phyloP scores from a whole-genome alignment of 2,329 filamentous ascomycete genomes.

The Fusarium subglutinans region DNA sequence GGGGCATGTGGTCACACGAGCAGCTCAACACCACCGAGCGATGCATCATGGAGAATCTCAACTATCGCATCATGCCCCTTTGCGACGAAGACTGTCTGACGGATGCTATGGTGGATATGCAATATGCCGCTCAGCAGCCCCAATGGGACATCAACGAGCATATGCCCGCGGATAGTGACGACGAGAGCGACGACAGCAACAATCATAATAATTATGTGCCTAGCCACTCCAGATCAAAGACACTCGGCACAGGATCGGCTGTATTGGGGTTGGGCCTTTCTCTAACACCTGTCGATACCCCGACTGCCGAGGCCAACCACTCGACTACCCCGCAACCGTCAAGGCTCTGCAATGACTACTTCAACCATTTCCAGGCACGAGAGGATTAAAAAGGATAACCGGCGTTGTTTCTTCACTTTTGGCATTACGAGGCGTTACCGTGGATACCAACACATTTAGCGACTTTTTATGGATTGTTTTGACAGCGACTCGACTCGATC shows the following conservation, averaged over 20 bases:
- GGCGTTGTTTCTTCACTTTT: conserved; percentile 33
- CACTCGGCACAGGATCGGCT: conserved; percentile 40
- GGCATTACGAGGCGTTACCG: conserved; percentile 35
- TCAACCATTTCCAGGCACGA: conserved; percentile 37
- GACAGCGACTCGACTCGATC: conserved; percentile 34
- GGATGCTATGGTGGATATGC: conserved; percentile 71
- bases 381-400: conserved; percentile 20
- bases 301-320: conserved; percentile 23
- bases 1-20: conserved; percentile 64
- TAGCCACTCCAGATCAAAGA: conserved; percentile 50
- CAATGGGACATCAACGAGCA: conserved; percentile 42
- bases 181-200: conserved; percentile 39
- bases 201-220: conserved; percentile 40
- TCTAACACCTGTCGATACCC: conserved; percentile 41
- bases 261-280: conserved; percentile 39
- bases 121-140: conserved; percentile 59
- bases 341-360: conserved; percentile 36
- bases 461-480: conserved; percentile 27
- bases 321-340: conserved; percentile 33
- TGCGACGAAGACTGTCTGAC: conserved; percentile 65
- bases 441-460: conserved; percentile 37
- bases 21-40: conserved; percentile 73
- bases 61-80: conserved; percentile 70
- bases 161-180: conserved; percentile 45
- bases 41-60: conserved; percentile 70